Conservation (phyloP, 352 stramenopile species). For the Thalassiosira exigua region DNA sequence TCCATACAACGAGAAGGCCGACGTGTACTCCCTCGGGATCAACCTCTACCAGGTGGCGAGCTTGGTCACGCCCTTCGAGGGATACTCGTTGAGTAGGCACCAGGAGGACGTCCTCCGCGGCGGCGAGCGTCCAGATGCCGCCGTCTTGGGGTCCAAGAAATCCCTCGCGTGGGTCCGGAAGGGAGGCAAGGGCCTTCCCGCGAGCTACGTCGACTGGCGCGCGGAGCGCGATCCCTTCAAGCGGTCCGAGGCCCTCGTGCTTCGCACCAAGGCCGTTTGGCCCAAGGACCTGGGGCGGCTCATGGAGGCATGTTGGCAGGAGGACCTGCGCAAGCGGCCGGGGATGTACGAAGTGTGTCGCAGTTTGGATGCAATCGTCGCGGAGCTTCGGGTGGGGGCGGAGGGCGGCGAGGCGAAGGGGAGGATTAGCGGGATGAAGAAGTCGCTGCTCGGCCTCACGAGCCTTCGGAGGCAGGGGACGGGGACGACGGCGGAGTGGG, state of each 20-base stretch:
- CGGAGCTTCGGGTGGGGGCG: too few relatives aligned
- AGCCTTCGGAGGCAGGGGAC: too few relatives aligned
- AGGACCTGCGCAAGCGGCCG: constrained; percentile 6
- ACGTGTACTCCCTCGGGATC: constrained; percentile 87
- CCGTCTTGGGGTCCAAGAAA: too few relatives aligned
- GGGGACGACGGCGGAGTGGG: too few relatives aligned
- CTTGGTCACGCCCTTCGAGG: constrained; percentile 62
- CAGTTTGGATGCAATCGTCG: too few relatives aligned
- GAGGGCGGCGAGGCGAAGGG: too few relatives aligned
- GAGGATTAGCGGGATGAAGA: too few relatives aligned
- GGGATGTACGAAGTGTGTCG: constrained; percentile 4
- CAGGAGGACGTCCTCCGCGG: constrained; percentile 37
- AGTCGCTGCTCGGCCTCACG: too few relatives aligned
- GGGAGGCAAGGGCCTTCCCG: too few relatives aligned
- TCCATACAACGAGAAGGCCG: constrained; percentile 89
- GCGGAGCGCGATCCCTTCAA: too few relatives aligned
- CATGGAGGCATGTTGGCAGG: constrained; percentile 9
- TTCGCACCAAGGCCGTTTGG: constrained; percentile 4
- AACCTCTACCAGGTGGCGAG: constrained; percentile 68
- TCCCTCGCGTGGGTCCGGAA: too few relatives aligned
- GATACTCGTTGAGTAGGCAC: constrained; percentile 31
- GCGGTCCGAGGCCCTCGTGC: background rate
- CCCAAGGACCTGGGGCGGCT: constrained; percentile 6
- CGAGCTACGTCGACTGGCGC: too few relatives aligned
- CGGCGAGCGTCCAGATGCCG: constrained; percentile 43